phyloP scores from a whole-genome alignment of 768 basidiomycete species.

The Fomitopsis pulvina region DNA sequence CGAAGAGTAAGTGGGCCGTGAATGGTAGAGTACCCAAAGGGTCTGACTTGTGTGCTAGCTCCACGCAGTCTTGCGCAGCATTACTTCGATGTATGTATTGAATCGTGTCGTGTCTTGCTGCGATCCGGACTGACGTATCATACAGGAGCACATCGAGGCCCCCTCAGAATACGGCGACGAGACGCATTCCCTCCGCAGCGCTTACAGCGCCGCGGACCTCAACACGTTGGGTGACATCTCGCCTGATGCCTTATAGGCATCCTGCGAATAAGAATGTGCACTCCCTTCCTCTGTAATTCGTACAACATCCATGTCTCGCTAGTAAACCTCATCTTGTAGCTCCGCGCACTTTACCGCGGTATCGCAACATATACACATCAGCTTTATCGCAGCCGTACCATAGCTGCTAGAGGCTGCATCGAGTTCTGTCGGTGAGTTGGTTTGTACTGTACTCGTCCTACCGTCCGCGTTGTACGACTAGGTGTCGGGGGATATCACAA shows the following conservation, averaged over 20 bases:
- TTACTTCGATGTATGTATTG: constrained; percentile 81
- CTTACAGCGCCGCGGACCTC: constrained; percentile 47
- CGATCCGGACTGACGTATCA: constrained; percentile 1
- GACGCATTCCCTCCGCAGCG: constrained; percentile 52
- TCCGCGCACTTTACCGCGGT: background rate
- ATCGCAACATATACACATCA: too few species aligned
- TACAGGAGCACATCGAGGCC: constrained; percentile 66
- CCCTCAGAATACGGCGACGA: constrained; percentile 74
- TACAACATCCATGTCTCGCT: background rate
- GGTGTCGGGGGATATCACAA: background rate
- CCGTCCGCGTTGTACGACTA: background rate
- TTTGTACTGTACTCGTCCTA: background rate
- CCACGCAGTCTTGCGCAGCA: constrained; percentile 83
- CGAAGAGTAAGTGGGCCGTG: constrained; percentile 60
- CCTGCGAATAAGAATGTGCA: background rate
- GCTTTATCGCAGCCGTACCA: too few species aligned
- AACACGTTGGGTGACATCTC: constrained; percentile 64
- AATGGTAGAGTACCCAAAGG: background rate
- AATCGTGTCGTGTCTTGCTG: background rate
- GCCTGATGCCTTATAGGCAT: constrained; percentile 44
- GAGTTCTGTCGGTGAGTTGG: too few species aligned
- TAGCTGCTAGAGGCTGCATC: too few species aligned
- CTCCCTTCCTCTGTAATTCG: background rate
- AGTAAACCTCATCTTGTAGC: background rate
- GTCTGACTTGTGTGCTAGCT: constrained; percentile 38